Evolutionary conservation across 257 asterid species (phyloP).

Genomic region (Nicotiana otophora): DNA sequence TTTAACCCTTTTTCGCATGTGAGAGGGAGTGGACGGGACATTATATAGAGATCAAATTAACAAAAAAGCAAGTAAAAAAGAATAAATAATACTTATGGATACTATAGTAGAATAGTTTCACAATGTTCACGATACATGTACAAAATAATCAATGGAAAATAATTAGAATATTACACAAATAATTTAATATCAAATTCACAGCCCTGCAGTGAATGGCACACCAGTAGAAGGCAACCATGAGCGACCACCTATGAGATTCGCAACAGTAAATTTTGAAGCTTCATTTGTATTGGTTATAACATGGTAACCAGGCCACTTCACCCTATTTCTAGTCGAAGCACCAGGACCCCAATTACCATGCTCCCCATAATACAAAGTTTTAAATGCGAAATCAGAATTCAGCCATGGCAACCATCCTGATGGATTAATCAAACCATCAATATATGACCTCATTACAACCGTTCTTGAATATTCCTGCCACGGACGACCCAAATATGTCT

Average conservation of each 20-base stretch:
- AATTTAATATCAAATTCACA: neutral
- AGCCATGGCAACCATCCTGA: constrained; percentile 28
- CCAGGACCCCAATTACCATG: constrained; percentile 26
- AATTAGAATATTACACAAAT: neutral
- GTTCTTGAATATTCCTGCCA: constrained; percentile 23
- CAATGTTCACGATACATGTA: neutral
- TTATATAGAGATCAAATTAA: no score
- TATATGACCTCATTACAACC: constrained; percentile 10
- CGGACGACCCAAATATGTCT: constrained; percentile 34
- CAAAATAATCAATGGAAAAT: neutral
- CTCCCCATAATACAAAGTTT: constrained; percentile 26
- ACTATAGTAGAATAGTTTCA: no score
- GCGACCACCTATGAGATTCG: constrained; percentile 15
- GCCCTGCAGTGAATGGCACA: constrained; percentile 18
- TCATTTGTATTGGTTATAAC: constrained; percentile 9
- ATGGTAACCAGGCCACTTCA: constrained; percentile 25
- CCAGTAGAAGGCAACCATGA: constrained; percentile 24
- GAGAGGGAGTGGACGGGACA: no score
- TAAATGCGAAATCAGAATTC: neutral
- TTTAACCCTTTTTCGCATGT: no score
- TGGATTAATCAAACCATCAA: constrained; percentile 14
- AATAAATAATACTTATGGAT: no score
- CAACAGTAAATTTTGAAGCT: constrained; percentile 20
- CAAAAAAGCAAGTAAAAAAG: no score
- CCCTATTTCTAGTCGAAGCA: constrained; percentile 12